phyloP scores from a whole-genome alignment of 345 rosid genomes.

The Angophora floribunda region DNA sequence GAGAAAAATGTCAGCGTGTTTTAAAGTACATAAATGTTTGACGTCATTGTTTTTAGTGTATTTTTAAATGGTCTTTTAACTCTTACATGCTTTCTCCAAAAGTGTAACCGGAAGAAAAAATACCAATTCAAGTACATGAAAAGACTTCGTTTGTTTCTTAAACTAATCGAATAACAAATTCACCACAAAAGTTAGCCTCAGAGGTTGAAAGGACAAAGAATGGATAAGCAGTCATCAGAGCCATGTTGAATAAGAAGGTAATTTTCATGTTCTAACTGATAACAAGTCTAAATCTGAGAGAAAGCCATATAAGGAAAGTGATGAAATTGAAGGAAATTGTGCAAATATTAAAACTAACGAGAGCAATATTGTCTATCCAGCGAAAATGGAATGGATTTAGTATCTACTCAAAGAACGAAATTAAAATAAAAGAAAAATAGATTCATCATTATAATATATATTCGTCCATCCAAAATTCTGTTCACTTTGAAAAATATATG shows the following conservation, averaged over 20 bases:
- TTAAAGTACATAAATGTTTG: neutral
- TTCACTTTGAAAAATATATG: neutral
- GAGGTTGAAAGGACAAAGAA: neutral
- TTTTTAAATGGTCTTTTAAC: neutral
- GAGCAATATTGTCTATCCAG: neutral
- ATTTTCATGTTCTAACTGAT: neutral
- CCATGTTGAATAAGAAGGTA: neutral
- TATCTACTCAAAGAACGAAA: neutral
- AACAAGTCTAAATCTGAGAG: neutral
- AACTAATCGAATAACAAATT: neutral
- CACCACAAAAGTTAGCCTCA: neutral
- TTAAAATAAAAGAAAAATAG: neutral
- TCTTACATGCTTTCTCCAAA: neutral
- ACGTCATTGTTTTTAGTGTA: neutral
- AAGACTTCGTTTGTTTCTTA: neutral
- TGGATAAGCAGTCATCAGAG: neutral
- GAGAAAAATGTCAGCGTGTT: neutral
- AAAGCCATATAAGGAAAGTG: neutral
- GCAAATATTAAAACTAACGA: neutral
- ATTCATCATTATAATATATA: neutral
- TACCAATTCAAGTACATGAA: neutral
- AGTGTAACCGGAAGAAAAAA: neutral
- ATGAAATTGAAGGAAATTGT: neutral
- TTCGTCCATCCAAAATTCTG: neutral
- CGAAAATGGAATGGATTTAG: neutral